Evolutionary conservation across 495 filamentous ascomycete species (phyloP).

Genomic region (Xylaria venustula): DNA sequence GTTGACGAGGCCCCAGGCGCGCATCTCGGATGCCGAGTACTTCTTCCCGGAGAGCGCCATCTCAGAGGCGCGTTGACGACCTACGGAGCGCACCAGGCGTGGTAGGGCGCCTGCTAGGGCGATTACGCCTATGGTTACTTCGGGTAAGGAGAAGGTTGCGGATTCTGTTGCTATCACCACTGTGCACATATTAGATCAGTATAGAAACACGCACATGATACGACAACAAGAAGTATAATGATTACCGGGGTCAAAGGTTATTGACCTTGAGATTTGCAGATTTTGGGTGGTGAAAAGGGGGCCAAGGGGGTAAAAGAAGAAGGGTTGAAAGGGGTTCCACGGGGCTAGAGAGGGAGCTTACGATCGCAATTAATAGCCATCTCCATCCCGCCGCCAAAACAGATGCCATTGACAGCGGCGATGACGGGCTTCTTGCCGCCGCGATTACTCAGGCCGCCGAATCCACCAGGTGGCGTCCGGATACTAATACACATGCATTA

Average conservation of each 20-base stretch:
- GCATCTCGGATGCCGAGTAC: constrained; percentile 56
- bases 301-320: no score
- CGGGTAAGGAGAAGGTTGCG: constrained; percentile 63
- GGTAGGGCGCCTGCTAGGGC: constrained; percentile 69
- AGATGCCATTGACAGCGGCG: constrained; percentile 73
- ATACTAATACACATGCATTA: no score
- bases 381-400: constrained; percentile 73
- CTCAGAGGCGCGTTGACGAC: constrained; percentile 68
- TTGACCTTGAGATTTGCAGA: no score
- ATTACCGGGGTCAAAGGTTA: no score
- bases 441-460: constrained; percentile 55
- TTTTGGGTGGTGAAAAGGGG: no score
- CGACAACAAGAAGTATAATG: no score
- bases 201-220: no score
- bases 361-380: constrained; percentile 67
- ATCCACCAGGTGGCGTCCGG: constrained; percentile 34
- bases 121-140: constrained; percentile 68
- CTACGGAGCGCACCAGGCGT: constrained; percentile 61
- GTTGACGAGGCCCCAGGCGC: constrained; percentile 71
- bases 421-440: constrained; percentile 65
- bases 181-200: neutral
- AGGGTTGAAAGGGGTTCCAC: no score
- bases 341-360: no score
- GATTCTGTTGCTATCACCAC: constrained; percentile 57
- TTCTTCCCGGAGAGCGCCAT: constrained; percentile 64